Base-by-base conservation (phyloP, 306 rosid genomes). In the Vigna mungo region DNA sequence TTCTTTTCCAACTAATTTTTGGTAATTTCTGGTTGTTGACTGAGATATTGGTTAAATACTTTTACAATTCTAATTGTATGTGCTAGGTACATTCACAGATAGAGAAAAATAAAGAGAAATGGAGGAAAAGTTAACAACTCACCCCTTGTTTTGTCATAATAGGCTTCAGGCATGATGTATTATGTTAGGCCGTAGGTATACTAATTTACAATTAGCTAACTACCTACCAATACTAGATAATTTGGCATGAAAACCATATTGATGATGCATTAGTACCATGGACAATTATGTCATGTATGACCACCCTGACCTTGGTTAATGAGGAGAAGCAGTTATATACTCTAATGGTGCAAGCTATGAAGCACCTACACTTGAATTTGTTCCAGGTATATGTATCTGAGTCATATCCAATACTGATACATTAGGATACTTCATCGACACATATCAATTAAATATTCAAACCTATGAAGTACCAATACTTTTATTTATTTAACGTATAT, bases 11-110 rank as follows among this genome's bases (percentile, higher is more conserved):
- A n/a, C 47, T 69, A 60, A 46, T 39, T 81, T 34, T 32, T 54
- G 44, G 64, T 65, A 18, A 65, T 73, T 41, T 20, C 63, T 48
- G 8, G 32, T 17, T 56, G 58, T 41, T 74, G 64, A 55, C 23
- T 74, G 53, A 58, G 18, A 64, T 44, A 72, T 44, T 73, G 60
- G 34, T 59, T 73, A 59, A 36, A 68, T 3, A 61, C 71, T 53
- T 68, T 11, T 5, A 18, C 14, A 74, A 55, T 80, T 41, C 55
- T 54, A 44, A 43, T 65, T 64, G 9, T 65, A 34, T 7, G 62
- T 17, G 2, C 59, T 75, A 61, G 60, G 30, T 60, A 49, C 51
- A 69, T 71, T 17, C 61, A 61, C 14, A 11, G 25, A 60, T 60
- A 43, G 37, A 32, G 14, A 64, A 53, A 44, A 2, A 32, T 1